Evolutionary conservation across 2,329 filamentous ascomycete genomes (phyloP).

Genomic region (Fusarium sp.): DNA sequence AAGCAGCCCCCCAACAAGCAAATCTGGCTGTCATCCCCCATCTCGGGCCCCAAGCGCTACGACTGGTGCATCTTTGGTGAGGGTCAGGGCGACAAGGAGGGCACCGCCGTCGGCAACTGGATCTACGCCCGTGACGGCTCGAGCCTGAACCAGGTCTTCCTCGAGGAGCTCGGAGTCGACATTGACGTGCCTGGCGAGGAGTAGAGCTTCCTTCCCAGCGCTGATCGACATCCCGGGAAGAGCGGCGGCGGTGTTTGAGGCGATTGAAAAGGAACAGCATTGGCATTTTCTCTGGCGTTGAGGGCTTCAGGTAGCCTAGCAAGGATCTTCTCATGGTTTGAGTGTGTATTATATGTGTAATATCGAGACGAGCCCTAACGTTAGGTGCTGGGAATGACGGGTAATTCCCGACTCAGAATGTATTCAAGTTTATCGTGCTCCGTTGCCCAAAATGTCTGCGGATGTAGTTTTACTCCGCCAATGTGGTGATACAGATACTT

Average conservation of each 20-base stretch:
- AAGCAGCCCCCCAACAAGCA: slow-evolving; percentile 98
- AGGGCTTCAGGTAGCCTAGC: slow-evolving; percentile 24
- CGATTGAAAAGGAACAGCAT: slow-evolving; percentile 8
- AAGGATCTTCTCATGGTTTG: slow-evolving; percentile 14
- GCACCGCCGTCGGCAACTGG: slow-evolving; percentile 77
- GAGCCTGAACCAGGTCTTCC: slow-evolving; percentile 74
- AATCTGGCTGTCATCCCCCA: slow-evolving; percentile 94
- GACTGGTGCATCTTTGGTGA: slow-evolving; percentile 84
- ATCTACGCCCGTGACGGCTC: slow-evolving; percentile 86
- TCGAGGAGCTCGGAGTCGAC: slow-evolving; percentile 76
- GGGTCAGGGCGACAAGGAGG: slow-evolving; percentile 76
- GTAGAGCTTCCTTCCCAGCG: slow-evolving; percentile 39
- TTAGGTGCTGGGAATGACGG: not conserved
- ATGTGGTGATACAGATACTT: slow-evolving; percentile 20
- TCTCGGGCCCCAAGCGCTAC: slow-evolving; percentile 91
- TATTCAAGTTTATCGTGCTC: slow-evolving; percentile 16
- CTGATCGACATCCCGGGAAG: slow-evolving; percentile 23
- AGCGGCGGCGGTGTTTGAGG: slow-evolving; percentile 11
- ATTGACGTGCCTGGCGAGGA: slow-evolving; percentile 50
- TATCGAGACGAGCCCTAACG: slow-evolving; percentile 7
- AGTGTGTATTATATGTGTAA: slow-evolving; percentile 36
- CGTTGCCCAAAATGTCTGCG: not conserved
- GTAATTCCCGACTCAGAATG: slow-evolving; percentile 25
- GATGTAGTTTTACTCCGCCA: not conserved
- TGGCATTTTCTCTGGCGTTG: slow-evolving; percentile 35